Conservation (phyloP, 2,329 filamentous ascomycete genomes). For the Neoarthrinium moseri region DNA sequence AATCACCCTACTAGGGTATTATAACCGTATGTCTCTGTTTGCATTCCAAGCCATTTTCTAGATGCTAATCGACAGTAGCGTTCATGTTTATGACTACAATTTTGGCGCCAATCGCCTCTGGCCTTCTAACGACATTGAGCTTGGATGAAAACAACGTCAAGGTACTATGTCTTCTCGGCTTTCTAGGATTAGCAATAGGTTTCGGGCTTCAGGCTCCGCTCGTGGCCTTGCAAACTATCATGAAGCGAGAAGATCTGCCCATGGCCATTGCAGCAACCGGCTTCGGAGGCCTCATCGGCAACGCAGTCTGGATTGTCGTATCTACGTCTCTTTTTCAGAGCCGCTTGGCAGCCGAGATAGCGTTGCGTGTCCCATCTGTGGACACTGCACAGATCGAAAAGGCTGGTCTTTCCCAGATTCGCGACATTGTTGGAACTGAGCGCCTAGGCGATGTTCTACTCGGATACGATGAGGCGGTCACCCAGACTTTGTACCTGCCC, state of each 20-base stretch:
- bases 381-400: not conserved
- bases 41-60: no score
- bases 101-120: slow-evolving; percentile 11
- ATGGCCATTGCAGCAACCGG: slow-evolving; percentile 6
- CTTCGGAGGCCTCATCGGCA: slow-evolving; percentile 12
- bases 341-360: slow-evolving; percentile 9
- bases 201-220: slow-evolving; percentile 11
- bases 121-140: slow-evolving; percentile 10
- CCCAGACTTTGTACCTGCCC: slow-evolving; percentile 12
- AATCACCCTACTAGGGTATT: slow-evolving; percentile 3
- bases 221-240: slow-evolving; percentile 11
- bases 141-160: slow-evolving; percentile 10
- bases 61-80: slow-evolving; percentile 8
- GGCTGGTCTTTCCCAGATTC: not conserved
- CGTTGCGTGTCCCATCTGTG: not conserved
- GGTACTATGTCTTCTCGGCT: slow-evolving; percentile 8
- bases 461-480: slow-evolving; percentile 14
- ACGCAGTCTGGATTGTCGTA: slow-evolving; percentile 13
- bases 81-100: slow-evolving; percentile 12
- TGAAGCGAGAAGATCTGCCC: slow-evolving; percentile 3
- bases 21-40: slow-evolving; percentile 8
- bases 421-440: slow-evolving; percentile 3
- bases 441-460: slow-evolving; percentile 12
- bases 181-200: slow-evolving; percentile 8
- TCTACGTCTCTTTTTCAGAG: slow-evolving; percentile 11